These are phyloP conservation scores for Omphalea diandra DNA, from an alignment of 441 rosid species.

Conservation along the genomic window DNA sequence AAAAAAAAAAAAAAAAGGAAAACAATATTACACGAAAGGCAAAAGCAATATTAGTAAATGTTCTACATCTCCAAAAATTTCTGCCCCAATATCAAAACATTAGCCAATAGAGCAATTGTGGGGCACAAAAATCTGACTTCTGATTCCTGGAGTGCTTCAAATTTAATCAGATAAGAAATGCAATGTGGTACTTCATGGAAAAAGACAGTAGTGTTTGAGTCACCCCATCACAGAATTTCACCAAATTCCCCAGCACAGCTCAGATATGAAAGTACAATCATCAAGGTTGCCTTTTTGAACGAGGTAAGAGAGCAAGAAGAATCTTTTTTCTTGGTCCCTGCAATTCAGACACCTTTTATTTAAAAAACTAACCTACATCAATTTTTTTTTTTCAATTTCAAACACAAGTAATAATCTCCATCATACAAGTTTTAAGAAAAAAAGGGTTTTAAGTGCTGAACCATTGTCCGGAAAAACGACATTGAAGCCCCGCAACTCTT, in stretches of 20 bases:
- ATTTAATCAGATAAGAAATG: conserved; percentile 14
- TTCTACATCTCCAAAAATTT: conserved; percentile 27
- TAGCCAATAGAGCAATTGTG: neutral
- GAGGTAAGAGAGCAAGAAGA: conserved; percentile 62
- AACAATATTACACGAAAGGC: no score
- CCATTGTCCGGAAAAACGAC: neutral
- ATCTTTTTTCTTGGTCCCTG: conserved; percentile 98
- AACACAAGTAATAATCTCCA: no score
- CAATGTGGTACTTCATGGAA: conserved; percentile 15
- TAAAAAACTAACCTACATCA: neutral
- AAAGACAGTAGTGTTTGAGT: conserved; percentile 11
- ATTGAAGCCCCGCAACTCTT: neutral
- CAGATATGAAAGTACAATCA: neutral
- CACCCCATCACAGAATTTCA: conserved; percentile 11
- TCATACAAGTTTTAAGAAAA: neutral
- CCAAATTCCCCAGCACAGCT: neutral
- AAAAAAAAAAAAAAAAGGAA: neutral
- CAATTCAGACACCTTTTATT: conserved; percentile 21
- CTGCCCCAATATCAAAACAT: conserved; percentile 4
- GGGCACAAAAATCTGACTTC: conserved; percentile 23
- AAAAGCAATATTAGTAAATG: conserved; percentile 10
- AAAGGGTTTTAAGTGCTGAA: no score
- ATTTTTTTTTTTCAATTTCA: neutral
- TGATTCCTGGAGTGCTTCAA: neutral
- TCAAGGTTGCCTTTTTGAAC: conserved; percentile 50